Evolutionary conservation across 164 flowering plant genomes (phyloP).

Genomic region (Warburgia ugandensis): DNA sequence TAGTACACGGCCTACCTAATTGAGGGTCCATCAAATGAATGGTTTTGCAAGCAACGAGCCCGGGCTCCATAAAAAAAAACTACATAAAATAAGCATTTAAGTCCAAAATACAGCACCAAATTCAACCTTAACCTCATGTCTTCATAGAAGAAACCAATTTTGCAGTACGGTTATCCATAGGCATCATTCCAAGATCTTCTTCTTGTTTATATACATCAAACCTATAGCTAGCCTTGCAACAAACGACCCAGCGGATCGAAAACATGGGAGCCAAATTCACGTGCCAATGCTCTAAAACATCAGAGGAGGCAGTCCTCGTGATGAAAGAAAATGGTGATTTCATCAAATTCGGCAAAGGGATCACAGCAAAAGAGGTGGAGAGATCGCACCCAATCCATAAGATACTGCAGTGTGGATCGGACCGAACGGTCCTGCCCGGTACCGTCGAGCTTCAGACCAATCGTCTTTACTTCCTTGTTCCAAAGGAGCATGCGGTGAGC

Average conservation of each 20-base stretch:
- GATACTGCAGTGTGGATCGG: constrained; percentile 9
- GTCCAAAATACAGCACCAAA: no score
- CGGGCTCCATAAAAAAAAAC: no score
- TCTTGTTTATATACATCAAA: not conserved
- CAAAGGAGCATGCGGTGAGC: constrained; percentile 4
- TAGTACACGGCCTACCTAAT: no score
- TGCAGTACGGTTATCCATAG: no score
- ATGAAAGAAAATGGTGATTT: constrained; percentile 14
- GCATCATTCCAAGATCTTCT: no score
- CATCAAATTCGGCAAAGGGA: constrained; percentile 4
- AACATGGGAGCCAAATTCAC: constrained; percentile 4
- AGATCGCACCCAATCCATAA: constrained; percentile 4
- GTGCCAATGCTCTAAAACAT: constrained; percentile 2
- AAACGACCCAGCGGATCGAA: not conserved
- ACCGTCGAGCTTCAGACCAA: constrained; percentile 1
- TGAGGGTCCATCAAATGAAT: no score
- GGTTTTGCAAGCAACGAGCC: no score
- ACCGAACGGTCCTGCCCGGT: constrained; percentile 3
- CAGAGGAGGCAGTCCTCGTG: constrained; percentile 3
- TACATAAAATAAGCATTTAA: no score
- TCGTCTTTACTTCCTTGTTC: constrained; percentile 14
- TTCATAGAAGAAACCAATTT: no score
- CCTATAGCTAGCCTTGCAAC: not conserved
- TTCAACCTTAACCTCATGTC: no score
- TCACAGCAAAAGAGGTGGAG: constrained; percentile 9